Evolutionary conservation across 805 yeast species (phyloP), one percentile per base, ranked within the genome.

Genomic region (Myxozyma mucilagina): DNA sequence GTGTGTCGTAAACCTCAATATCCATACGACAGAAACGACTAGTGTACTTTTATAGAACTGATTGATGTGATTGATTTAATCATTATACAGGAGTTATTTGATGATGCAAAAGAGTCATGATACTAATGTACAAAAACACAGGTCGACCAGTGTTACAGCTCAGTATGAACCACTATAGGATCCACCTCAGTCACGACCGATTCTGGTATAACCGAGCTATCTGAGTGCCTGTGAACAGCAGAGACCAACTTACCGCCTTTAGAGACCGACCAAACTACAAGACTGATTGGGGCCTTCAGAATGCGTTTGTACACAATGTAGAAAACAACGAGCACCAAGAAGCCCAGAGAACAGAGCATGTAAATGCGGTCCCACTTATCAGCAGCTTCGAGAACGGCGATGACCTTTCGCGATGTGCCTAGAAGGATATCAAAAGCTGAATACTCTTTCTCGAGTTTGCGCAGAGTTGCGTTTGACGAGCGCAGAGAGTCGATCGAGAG

Each of bases 261-360:
- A 32, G 56, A 38, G n/a, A 53, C 50, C 6, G 60, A 45, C 66
- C 66, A 63, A 8, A 63, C 16, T 7, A 63, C 18, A 14, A 57
- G 36, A 31, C 50, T 48, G 32, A 54, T 48, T 14, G 80, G 80
- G 5, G 72, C 72, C 62, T 69, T 69, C 16, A 77, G 58, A 11
- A 77, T 69, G 1, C 80, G 67, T 47, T 79, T 63, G 72, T 76
- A 77, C 4, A 77, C 51, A 35, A 77, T 69, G 75, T 78, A 77
- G 7, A 59, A 39, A 43, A 77, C 55, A 10, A 73, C 78, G 1
- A 68, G 58, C 1, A 70, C 75, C 50, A 77, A 63, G 56, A 78
- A 75, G n/a, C 73, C 71, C 59, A 77, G 60, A 10, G 77, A 65
- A 16, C 70, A 69, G 47, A 71, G 68, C 79, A 77, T 76, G 43